Evolutionary conservation across 306 rosid genomes (phyloP).

Genomic region (Medicago arabica): DNA sequence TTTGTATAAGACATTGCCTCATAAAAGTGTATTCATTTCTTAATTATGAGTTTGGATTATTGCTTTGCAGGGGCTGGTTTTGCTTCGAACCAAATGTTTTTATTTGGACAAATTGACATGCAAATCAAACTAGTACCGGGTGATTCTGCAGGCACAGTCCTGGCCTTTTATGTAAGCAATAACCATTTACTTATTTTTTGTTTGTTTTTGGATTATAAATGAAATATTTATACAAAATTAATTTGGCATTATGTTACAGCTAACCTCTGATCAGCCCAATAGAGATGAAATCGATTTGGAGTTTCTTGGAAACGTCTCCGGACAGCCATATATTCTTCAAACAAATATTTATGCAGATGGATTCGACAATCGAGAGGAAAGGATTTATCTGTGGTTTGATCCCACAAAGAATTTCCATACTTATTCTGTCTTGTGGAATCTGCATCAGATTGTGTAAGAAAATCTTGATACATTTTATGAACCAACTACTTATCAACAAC

Average conservation of each 20-base stretch:
- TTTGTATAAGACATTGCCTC: too few species aligned
- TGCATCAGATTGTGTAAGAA: conserved; percentile 87
- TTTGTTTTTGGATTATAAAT: conserved; percentile 16
- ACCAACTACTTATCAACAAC: too few species aligned
- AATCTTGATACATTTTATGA: not conserved
- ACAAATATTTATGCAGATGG: conserved; percentile 85
- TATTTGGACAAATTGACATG: conserved; percentile 91
- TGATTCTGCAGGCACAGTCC: conserved; percentile 89
- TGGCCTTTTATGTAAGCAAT: conserved; percentile 78
- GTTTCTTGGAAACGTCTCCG: conserved; percentile 85
- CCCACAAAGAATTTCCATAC: conserved; percentile 86
- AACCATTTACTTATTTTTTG: not conserved
- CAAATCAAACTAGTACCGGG: conserved; percentile 88
- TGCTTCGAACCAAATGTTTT: conserved; percentile 84
- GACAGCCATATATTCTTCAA: conserved; percentile 78
- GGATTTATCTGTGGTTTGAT: conserved; percentile 94
- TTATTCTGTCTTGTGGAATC: conserved; percentile 86
- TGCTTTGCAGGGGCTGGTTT: conserved; percentile 71
- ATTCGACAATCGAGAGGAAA: conserved; percentile 76
- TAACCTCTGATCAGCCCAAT: conserved; percentile 86
- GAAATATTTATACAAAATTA: not conserved
- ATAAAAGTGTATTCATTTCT: not conserved
- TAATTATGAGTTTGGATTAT: conserved; percentile 24
- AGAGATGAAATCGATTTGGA: conserved; percentile 88
- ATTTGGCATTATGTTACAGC: conserved; percentile 51